Evolutionary conservation across 805 yeast species (phyloP).

Genomic region (Nakazawaea siamensis): DNA sequence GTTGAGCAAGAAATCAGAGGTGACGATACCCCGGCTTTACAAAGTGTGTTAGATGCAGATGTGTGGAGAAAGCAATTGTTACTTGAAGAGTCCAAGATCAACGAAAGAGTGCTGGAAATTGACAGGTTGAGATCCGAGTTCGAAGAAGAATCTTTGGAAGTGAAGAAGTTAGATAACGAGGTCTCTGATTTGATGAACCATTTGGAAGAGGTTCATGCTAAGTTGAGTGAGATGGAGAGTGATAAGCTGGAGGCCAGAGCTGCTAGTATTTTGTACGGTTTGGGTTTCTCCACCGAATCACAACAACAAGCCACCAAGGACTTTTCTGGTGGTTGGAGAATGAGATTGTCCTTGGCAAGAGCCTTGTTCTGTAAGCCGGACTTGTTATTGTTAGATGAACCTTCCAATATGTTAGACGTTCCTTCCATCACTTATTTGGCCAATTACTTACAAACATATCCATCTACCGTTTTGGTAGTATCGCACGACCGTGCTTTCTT

Average conservation of each 20-base stretch:
- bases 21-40: constrained; percentile 84
- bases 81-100: constrained; percentile 65
- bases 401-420: constrained; percentile 99
- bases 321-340: constrained; percentile 99
- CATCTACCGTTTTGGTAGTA: constrained; percentile 88
- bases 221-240: constrained; percentile 86
- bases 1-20: constrained; percentile 97
- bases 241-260: constrained; percentile 98
- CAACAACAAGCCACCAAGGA: constrained; percentile 79
- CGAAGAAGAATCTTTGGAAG: constrained; percentile 68
- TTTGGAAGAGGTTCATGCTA: constrained; percentile 72
- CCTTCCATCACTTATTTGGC: constrained; percentile 95
- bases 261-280: constrained; percentile 84
- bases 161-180: constrained; percentile 78
- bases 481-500: constrained; percentile 97
- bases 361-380: constrained; percentile 98
- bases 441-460: constrained; percentile 80
- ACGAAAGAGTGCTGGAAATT: constrained; percentile 68
- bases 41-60: constrained; percentile 97
- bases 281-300: constrained; percentile 87
- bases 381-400: constrained; percentile 89
- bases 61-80: constrained; percentile 95
- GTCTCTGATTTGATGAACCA: constrained; percentile 77
- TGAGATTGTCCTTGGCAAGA: constrained; percentile 97
- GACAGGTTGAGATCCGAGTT: constrained; percentile 62